Evolutionary conservation across 352 stramenopile genomes (phyloP).

Genomic region (Phytophthora quininea): DNA sequence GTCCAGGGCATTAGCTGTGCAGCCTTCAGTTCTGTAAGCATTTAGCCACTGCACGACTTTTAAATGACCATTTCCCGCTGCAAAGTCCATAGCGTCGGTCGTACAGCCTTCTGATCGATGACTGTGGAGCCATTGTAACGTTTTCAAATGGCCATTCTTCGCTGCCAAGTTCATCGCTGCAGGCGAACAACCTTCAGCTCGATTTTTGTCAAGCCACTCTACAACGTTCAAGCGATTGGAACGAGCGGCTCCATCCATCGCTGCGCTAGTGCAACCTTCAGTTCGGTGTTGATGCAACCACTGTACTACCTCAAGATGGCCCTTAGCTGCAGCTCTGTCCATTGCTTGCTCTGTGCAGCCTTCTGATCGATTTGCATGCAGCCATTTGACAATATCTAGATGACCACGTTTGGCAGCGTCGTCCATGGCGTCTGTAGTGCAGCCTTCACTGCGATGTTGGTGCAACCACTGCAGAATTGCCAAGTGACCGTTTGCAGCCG

Average conservation of each 20-base stretch:
- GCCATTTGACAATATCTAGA: constrained; percentile 24
- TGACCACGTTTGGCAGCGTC: constrained; percentile 26
- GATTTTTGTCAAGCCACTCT: constrained; percentile 19
- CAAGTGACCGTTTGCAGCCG: constrained; percentile 24
- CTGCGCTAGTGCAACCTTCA: constrained; percentile 26
- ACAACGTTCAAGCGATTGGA: constrained; percentile 21
- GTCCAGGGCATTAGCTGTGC: constrained; percentile 1
- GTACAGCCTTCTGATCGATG: constrained; percentile 24
- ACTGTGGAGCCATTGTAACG: constrained; percentile 25
- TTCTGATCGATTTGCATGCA: constrained; percentile 26
- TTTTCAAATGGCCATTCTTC: constrained; percentile 23
- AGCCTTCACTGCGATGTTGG: constrained; percentile 22
- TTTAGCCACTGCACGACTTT: constrained; percentile 1
- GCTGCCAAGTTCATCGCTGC: constrained; percentile 33
- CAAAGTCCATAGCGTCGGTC: constrained; percentile 28
- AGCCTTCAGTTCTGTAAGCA: neutral
- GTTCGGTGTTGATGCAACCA: constrained; percentile 24
- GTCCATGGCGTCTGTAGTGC: constrained; percentile 27
- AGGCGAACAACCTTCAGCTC: constrained; percentile 14
- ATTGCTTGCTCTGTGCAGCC: constrained; percentile 33
- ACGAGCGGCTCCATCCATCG: constrained; percentile 27
- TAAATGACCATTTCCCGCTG: constrained; percentile 3
- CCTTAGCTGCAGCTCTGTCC: constrained; percentile 28
- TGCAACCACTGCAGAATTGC: constrained; percentile 28
- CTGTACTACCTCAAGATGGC: constrained; percentile 16